A percentile compares a stretch with the other conserved stretches of the same genome.
phyloP scores from a whole-genome alignment of 345 rosid species.

The Cardiospermum halicacabum region DNA sequence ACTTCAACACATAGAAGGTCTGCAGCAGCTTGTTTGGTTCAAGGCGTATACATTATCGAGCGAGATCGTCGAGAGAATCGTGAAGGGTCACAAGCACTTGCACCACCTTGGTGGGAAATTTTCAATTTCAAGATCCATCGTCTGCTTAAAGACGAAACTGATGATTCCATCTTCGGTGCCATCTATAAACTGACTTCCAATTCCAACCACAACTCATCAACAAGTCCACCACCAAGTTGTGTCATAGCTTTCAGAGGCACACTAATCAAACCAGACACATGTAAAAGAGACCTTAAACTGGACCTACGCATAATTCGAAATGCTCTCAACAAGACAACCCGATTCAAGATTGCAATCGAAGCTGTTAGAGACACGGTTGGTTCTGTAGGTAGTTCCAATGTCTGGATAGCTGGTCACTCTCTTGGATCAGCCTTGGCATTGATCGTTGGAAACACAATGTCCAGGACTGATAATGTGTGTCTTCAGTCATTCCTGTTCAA shows the following conservation, averaged over 20 bases:
- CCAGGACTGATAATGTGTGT: conserved; percentile 44
- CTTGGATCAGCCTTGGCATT: conserved; percentile 83
- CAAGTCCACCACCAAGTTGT: conserved; percentile 43
- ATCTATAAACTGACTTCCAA: conserved; percentile 67
- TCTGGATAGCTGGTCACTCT: conserved; percentile 94
- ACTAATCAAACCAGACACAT: conserved; percentile 53
- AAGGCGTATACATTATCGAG: conserved; percentile 76
- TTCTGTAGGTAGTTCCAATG: conserved; percentile 51
- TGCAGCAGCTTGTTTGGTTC: conserved; percentile 73
- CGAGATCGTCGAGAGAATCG: conserved; percentile 83
- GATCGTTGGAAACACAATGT: conserved; percentile 71
- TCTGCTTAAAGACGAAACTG: conserved; percentile 61
- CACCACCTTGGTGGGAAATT: conserved; percentile 83
- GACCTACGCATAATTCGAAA: conserved; percentile 56
- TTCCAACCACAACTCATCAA: too few species aligned
- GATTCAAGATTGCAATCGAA: conserved; percentile 69
- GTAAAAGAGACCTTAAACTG: conserved; percentile 59
- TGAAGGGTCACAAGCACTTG: conserved; percentile 51
- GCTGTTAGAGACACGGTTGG: conserved; percentile 67
- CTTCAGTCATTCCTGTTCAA: conserved; percentile 71
- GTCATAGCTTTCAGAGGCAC: conserved; percentile 86
- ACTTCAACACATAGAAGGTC: too few species aligned
- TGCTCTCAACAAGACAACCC: conserved; percentile 61
- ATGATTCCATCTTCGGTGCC: conserved; percentile 76
- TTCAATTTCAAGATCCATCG: conserved; percentile 53